Percentiles rank a stretch among this genome's conserved stretches.
Conservation (phyloP, 148 eudicot species). For the Rhododendron henanense region DNA sequence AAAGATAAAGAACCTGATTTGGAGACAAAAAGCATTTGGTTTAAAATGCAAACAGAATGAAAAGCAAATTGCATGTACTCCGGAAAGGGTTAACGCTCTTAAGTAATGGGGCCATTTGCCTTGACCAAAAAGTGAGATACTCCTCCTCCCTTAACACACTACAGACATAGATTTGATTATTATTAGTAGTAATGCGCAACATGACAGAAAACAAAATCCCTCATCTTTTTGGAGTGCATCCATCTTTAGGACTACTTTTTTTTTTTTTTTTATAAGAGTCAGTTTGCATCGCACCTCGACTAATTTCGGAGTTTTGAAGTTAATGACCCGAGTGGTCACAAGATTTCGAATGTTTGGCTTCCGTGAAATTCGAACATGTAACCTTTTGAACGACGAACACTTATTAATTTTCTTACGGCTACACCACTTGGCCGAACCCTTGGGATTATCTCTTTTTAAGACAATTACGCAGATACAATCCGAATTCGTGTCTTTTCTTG, state of each 20-base stretch:
- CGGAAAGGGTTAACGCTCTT: neutral
- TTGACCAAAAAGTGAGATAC: conserved; percentile 15
- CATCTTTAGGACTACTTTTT: neutral
- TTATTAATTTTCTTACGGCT: too few species aligned
- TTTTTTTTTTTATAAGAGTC: neutral
- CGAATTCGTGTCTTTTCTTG: conserved; percentile 12
- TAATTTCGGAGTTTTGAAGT: too few species aligned
- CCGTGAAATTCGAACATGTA: too few species aligned
- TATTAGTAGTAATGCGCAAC: neutral
- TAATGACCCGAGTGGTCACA: neutral
- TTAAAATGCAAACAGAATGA: conserved; percentile 1
- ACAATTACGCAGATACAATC: neutral
- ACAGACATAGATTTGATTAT: neutral
- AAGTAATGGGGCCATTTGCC: conserved; percentile 8
- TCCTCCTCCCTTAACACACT: neutral
- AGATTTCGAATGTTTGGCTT: too few species aligned
- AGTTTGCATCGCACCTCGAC: too few species aligned
- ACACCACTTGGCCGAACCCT: too few species aligned
- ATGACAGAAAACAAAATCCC: conserved; percentile 5
- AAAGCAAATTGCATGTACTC: conserved; percentile 4
- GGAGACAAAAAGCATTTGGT: conserved; percentile 4
- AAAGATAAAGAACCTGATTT: neutral
- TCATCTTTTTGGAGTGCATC: neutral
- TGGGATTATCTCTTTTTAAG: neutral
- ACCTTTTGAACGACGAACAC: too few species aligned